phyloP scores from a whole-genome alignment of 176 grass and related monocot species.

The Aegilops speltoides region DNA sequence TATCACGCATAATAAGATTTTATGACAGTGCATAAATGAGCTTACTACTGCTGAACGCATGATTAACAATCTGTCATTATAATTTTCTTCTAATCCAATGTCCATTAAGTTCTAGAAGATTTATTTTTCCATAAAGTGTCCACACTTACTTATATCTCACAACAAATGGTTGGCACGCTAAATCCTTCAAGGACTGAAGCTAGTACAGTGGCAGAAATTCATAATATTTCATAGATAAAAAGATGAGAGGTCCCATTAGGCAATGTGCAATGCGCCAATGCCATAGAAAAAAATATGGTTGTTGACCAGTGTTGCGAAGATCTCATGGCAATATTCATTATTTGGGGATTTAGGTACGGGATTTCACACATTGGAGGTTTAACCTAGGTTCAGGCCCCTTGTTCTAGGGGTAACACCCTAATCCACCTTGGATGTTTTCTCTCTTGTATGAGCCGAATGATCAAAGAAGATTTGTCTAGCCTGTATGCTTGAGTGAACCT shows the following conservation, averaged over 20 bases:
- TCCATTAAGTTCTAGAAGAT: not conserved
- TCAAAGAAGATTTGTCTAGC: too few species aligned
- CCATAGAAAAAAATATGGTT: not conserved
- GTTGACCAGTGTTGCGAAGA: not conserved
- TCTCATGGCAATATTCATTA: too few species aligned
- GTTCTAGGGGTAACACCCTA: too few species aligned
- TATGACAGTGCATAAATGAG: not conserved
- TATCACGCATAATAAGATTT: not conserved
- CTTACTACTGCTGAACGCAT: not conserved
- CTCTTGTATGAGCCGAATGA: too few species aligned
- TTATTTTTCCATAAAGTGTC: conserved; percentile 2
- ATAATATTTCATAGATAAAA: not conserved
- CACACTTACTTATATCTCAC: not conserved
- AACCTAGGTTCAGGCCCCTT: too few species aligned
- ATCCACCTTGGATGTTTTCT: too few species aligned
- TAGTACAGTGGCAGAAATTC: not conserved
- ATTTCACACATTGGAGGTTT: too few species aligned
- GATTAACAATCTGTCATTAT: not conserved
- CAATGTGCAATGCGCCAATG: not conserved
- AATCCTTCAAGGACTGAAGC: not conserved
- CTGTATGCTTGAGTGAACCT: too few species aligned
- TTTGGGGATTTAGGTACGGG: too few species aligned
- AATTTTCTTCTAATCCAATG: not conserved
- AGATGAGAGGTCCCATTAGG: not conserved
- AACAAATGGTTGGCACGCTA: not conserved